These are phyloP conservation scores for Monosporozyma solicola DNA, from an alignment of 805 yeast species.

Conservation along the genomic window DNA sequence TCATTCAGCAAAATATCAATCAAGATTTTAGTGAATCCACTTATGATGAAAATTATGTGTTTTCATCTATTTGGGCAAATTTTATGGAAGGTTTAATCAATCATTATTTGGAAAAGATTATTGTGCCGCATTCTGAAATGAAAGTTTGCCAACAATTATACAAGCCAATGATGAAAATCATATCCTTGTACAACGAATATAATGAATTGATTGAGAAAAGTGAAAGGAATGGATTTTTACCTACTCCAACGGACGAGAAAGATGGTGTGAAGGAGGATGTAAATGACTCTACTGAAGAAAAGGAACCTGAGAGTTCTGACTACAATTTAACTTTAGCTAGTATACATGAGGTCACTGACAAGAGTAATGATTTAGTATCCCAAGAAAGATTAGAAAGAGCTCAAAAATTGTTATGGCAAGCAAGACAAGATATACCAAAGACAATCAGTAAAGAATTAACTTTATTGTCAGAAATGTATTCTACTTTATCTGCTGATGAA, in stretches of 20 bases:
- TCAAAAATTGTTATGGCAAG: conserved; percentile 27
- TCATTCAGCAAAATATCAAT: conserved; percentile 29
- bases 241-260: conserved; percentile 4
- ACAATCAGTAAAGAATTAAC: conserved; percentile 30
- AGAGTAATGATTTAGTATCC: conserved; percentile 12
- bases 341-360: neutral
- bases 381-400: conserved; percentile 26
- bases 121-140: conserved; percentile 30
- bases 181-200: conserved; percentile 29
- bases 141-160: conserved; percentile 31
- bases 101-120: conserved; percentile 29
- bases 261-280: neutral
- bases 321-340: neutral
- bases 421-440: conserved; percentile 30
- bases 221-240: conserved; percentile 28
- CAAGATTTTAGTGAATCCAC: conserved; percentile 25
- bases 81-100: conserved; percentile 33
- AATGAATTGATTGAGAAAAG: conserved; percentile 30
- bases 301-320: neutral
- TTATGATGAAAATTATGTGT: conserved; percentile 29
- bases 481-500: conserved; percentile 29
- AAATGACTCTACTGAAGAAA: neutral
- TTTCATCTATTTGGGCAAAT: conserved; percentile 32
- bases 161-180: conserved; percentile 32
- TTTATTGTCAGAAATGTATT: conserved; percentile 29